Percentiles rank a stretch among this genome's conserved stretches.
Conservation (phyloP, 208 protist species). For the Leptomonas pyrrhocoris region DNA sequence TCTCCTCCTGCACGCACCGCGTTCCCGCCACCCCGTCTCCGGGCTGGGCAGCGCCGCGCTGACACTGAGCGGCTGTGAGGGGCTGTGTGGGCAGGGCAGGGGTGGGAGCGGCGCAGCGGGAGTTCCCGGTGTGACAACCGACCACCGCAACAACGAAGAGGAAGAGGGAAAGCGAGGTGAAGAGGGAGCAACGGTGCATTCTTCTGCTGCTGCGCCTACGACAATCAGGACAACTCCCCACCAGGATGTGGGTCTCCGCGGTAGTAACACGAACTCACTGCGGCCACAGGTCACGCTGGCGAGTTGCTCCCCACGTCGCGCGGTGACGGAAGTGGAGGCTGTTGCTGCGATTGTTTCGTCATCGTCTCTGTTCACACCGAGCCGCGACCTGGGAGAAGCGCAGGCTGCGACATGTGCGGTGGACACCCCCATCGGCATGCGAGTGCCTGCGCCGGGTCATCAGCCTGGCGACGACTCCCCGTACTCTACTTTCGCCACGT, state of each 20-base stretch:
- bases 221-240: background rate
- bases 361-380: background rate
- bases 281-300: background rate
- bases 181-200: background rate
- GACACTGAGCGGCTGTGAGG: slow-evolving; percentile 2
- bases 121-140: too few species aligned
- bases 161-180: background rate
- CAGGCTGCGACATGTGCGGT: background rate
- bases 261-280: background rate
- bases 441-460: too few species aligned
- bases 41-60: slow-evolving; percentile 3
- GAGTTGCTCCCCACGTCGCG: slow-evolving; percentile 9
- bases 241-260: background rate
- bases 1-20: background rate
- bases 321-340: background rate
- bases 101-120: background rate
- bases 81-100: background rate
- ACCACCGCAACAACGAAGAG: too few species aligned
- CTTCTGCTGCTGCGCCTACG: background rate
- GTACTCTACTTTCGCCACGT: too few species aligned
- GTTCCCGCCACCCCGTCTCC: background rate
- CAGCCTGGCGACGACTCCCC: too few species aligned
- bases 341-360: background rate
- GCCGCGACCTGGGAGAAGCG: background rate
- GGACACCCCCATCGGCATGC: background rate